phyloP scores from a whole-genome alignment of 2,329 filamentous ascomycete genomes.

The Pyricularia pennisetigena region DNA sequence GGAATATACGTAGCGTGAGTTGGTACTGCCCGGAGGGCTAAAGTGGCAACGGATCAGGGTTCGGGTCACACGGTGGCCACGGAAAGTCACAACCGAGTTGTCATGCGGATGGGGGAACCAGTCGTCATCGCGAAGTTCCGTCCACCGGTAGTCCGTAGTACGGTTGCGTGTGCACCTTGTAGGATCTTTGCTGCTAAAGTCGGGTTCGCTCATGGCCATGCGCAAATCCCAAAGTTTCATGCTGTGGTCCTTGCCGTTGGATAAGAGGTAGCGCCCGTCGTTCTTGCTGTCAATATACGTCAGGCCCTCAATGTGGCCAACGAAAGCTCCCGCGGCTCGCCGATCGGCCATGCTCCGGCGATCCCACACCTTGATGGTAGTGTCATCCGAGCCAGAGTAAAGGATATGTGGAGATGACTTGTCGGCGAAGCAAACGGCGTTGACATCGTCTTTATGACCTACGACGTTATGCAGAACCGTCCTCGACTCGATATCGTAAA shows the following conservation, averaged over 20 bases:
- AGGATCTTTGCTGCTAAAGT: conserved; percentile 46
- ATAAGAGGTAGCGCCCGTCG: conserved; percentile 73
- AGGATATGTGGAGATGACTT: conserved; percentile 82
- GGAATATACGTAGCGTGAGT: conserved; percentile 87
- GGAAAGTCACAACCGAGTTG: conserved; percentile 87
- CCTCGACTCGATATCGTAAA: conserved; percentile 84
- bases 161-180: conserved; percentile 50
- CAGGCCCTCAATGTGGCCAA: conserved; percentile 56
- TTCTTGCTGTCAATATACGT: conserved; percentile 64
- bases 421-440: conserved; percentile 93
- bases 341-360: conserved; percentile 82
- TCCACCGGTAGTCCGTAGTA: conserved; percentile 72
- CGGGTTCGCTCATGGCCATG: conserved; percentile 70
- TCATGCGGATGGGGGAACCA: conserved; percentile 72
- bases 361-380: conserved; percentile 94
- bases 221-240: conserved; percentile 96
- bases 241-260: conserved; percentile 91
- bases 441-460: conserved; percentile 83
- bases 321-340: conserved; percentile 56
- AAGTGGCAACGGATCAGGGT: conserved; percentile 95
- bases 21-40: conserved; percentile 74
- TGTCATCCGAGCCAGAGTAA: conserved; percentile 92
- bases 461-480: conserved; percentile 62
- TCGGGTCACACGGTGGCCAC: conserved; percentile 78
- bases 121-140: conserved; percentile 52